Conservation (phyloP, 257 asterid genomes). For the Nicotiana paniculata region DNA sequence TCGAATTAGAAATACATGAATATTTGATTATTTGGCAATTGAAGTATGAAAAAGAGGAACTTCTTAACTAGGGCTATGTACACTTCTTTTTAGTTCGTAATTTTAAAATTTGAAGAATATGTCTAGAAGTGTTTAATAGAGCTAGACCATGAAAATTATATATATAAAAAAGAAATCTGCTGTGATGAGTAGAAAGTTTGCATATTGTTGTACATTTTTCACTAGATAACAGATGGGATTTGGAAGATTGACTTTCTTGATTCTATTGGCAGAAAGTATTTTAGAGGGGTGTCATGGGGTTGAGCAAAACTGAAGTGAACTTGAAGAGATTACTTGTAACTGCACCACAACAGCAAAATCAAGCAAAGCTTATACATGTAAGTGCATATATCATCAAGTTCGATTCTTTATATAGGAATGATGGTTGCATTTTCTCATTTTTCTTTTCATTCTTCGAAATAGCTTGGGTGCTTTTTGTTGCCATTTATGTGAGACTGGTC, state of each 20-base stretch:
- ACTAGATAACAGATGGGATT: not conserved
- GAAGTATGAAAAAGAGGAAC: not conserved
- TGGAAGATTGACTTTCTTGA: not conserved
- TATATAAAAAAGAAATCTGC: not conserved
- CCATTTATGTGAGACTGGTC: not conserved
- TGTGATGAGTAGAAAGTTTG: not conserved
- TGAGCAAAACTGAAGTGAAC: conserved; percentile 77
- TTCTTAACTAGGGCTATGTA: not conserved
- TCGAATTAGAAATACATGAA: not conserved
- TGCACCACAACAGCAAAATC: conserved; percentile 80
- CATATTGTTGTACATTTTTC: not conserved
- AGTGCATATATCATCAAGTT: conserved; percentile 22
- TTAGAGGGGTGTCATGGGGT: conserved; percentile 42
- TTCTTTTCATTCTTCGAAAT: not conserved
- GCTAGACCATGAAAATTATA: not conserved
- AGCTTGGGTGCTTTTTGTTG: not conserved
- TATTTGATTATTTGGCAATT: not conserved
- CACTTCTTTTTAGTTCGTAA: not conserved
- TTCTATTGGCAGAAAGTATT: not conserved
- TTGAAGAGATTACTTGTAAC: conserved; percentile 73
- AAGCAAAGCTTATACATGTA: conserved; percentile 83
- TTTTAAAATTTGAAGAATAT: not conserved
- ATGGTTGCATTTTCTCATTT: not conserved
- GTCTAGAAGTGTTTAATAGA: not conserved
- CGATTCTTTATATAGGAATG: not conserved